A percentile compares a stretch with the other conserved stretches of the same genome.
Evolutionary conservation across 208 protist genomes (phyloP).

Genomic region (Leishmania mexicana): DNA sequence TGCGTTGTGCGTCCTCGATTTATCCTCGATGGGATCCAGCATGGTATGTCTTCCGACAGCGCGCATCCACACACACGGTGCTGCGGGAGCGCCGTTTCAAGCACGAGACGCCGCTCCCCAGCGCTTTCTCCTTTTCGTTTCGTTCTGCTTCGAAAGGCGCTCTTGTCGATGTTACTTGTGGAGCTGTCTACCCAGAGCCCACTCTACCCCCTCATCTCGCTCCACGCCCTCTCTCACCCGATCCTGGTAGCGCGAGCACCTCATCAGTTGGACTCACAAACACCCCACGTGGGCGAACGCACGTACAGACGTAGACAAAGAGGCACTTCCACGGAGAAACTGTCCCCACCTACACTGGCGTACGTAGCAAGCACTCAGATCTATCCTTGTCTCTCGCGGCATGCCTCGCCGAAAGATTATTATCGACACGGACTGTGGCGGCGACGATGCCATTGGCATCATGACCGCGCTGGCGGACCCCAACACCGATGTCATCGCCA

Average conservation of each 20-base stretch:
- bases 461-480: conserved; percentile 77
- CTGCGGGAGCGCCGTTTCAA: background rate
- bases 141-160: background rate
- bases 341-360: background rate
- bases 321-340: background rate
- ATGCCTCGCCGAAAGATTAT: conserved; percentile 81
- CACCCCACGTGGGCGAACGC: background rate
- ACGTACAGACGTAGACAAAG: background rate
- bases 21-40: background rate
- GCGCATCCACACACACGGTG: background rate
- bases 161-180: background rate
- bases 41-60: background rate
- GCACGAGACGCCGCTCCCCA: background rate
- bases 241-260: background rate
- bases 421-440: conserved; percentile 86
- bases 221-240: background rate
- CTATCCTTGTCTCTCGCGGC: conserved; percentile 2
- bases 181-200: background rate
- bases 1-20: background rate
- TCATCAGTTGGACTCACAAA: background rate
- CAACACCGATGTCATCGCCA: conserved; percentile 70
- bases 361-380: background rate
- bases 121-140: background rate
- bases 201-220: background rate
- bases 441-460: conserved; percentile 87